Evolutionary conservation across 2,329 filamentous ascomycete genomes (phyloP).

Genomic region (Nothomitra cinnamomea): DNA sequence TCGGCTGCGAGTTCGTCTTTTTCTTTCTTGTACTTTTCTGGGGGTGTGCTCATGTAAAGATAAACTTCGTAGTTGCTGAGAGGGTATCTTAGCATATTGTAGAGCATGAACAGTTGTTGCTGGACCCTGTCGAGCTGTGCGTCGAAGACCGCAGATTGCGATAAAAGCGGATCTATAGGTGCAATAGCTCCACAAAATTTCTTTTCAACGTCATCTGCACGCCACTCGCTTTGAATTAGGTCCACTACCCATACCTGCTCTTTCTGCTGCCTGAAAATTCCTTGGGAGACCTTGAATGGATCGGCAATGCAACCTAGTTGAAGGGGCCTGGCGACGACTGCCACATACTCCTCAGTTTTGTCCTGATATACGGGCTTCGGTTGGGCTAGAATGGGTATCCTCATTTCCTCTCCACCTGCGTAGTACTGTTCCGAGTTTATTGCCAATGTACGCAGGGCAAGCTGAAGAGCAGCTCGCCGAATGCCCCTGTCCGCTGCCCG

Average conservation of each 20-base stretch:
- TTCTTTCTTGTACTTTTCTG: no score
- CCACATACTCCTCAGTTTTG: no score
- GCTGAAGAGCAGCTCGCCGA: conserved; percentile 1
- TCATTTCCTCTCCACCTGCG: neutral
- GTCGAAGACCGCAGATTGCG: no score
- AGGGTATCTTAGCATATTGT: no score
- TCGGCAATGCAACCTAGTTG: neutral
- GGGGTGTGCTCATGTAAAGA: no score
- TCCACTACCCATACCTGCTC: neutral
- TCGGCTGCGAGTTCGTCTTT: no score
- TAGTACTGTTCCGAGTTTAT: neutral
- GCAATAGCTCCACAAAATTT: neutral
- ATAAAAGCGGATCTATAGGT: neutral
- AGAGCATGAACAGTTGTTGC: no score
- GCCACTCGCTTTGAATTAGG: neutral
- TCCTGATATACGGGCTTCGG: neutral
- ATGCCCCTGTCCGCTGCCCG: neutral
- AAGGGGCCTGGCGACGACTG: no score
- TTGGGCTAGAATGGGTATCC: neutral
- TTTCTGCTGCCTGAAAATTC: neutral
- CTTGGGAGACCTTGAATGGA: neutral
- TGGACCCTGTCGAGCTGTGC: no score
- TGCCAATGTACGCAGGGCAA: neutral
- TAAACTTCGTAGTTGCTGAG: no score
- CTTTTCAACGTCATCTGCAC: neutral